phyloP scores from a whole-genome alignment of 1,139 yeast genomes.

The Sugiyamaella grinbergsii region DNA sequence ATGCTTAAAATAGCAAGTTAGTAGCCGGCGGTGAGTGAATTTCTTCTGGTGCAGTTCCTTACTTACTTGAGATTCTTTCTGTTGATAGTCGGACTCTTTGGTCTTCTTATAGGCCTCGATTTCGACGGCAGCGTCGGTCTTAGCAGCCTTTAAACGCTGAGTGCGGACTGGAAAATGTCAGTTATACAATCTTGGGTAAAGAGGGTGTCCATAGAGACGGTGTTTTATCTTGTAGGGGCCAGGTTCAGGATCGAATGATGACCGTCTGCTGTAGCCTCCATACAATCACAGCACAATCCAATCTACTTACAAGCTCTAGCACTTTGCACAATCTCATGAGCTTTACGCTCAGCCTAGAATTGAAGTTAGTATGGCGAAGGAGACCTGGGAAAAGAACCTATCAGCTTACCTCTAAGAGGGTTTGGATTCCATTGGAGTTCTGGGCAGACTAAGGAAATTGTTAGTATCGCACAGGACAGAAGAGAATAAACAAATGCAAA shows the following conservation, averaged over 20 bases:
- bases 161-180: constrained; percentile 57
- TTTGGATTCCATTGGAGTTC: constrained; percentile 49
- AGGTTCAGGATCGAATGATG: no score
- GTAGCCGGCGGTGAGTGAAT: constrained; percentile 1
- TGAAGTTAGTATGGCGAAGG: constrained; percentile 1
- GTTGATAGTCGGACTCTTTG: constrained; percentile 80
- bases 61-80: constrained; percentile 53
- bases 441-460: constrained; percentile 43
- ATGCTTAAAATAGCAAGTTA: constrained; percentile 43
- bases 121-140: constrained; percentile 87
- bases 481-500: not conserved
- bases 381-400: not conserved
- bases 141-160: constrained; percentile 88
- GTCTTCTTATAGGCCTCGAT: constrained; percentile 81
- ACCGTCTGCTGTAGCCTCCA: no score
- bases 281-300: no score
- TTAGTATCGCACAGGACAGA: not conserved
- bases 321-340: constrained; percentile 89
- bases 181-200: not conserved
- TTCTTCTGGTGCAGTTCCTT: not conserved
- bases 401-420: constrained; percentile 43
- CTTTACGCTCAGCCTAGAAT: constrained; percentile 83
- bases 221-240: no score
- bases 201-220: no score
- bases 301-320: constrained; percentile 68